Conservation (phyloP, 1,284 basidiomycete species). For the Anthracocystis panici-leucophaei region DNA sequence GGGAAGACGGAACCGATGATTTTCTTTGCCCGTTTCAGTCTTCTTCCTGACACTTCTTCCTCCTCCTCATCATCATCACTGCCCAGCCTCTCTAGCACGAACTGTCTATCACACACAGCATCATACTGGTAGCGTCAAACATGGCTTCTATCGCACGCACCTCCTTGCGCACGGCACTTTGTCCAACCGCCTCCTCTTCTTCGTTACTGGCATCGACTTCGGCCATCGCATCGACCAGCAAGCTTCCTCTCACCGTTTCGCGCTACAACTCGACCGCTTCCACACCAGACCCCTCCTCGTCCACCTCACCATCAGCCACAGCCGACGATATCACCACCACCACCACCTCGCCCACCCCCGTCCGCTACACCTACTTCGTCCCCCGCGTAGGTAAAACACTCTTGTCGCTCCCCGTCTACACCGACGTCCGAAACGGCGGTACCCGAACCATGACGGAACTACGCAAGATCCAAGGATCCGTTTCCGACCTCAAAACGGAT, state of each 20-base stretch:
- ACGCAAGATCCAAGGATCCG: constrained; percentile 55
- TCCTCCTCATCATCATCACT: neutral
- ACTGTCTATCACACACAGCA: neutral
- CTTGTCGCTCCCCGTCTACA: constrained; percentile 56
- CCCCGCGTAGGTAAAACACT: constrained; percentile 52
- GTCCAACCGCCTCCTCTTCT: neutral
- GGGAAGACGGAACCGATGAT: constrained; percentile 8
- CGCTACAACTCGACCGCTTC: constrained; percentile 27
- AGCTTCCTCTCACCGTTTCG: constrained; percentile 5
- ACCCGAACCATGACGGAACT: constrained; percentile 50
- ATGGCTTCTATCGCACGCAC: constrained; percentile 33
- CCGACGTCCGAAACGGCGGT: constrained; percentile 52
- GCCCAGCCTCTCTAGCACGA: no score
- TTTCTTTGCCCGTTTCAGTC: neutral
- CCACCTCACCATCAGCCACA: neutral
- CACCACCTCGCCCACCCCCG: constrained; percentile 13
- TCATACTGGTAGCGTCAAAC: neutral
- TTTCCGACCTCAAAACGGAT: constrained; percentile 34
- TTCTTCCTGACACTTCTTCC: no score
- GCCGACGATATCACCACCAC: neutral
- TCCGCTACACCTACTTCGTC: constrained; percentile 57
- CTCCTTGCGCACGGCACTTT: constrained; percentile 14
- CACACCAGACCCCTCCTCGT: neutral
- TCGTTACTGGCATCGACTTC: constrained; percentile 7
- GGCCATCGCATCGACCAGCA: constrained; percentile 32